Percentiles rank a stretch among this genome's conserved stretches.
phyloP scores from a whole-genome alignment of 2,329 filamentous ascomycete species.

The Aspergillus sp. region DNA sequence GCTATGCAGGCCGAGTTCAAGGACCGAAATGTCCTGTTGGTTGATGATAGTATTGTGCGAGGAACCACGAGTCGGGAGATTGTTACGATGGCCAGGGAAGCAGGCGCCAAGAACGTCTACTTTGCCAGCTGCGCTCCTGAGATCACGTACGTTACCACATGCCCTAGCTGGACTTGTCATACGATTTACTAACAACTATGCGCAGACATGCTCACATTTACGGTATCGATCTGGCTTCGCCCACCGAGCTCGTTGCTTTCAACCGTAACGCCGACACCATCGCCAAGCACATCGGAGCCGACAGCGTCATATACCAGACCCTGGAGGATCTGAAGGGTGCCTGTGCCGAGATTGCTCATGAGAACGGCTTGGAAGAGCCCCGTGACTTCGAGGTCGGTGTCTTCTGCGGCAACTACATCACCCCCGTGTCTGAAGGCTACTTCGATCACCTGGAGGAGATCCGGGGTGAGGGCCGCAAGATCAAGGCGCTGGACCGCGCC shows the following conservation, averaged over 20 bases:
- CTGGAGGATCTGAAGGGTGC: constrained; percentile 77
- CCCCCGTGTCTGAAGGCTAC: constrained; percentile 74
- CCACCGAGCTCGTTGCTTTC: constrained; percentile 69
- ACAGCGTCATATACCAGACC: constrained; percentile 74
- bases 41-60: constrained; percentile 88
- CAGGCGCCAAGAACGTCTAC: constrained; percentile 77
- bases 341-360: constrained; percentile 66
- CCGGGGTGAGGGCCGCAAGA: constrained; percentile 67
- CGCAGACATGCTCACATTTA: constrained; percentile 76
- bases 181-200: constrained; percentile 7
- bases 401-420: constrained; percentile 85
- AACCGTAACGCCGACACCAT: constrained; percentile 62
- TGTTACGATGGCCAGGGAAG: constrained; percentile 79
- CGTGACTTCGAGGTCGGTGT: constrained; percentile 84
- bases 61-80: constrained; percentile 81
- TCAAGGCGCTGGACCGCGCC: constrained; percentile 65
- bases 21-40: constrained; percentile 74
- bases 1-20: constrained; percentile 83
- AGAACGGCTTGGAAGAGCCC: constrained; percentile 54
- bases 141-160: constrained; percentile 55
- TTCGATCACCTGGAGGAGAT: constrained; percentile 76
- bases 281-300: constrained; percentile 68
- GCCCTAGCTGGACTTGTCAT: neutral
- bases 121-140: constrained; percentile 80
- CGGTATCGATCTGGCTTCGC: constrained; percentile 72